Base-by-base conservation (phyloP, 2,329 filamentous ascomycete genomes). In the Colletotrichum sublineola region DNA sequence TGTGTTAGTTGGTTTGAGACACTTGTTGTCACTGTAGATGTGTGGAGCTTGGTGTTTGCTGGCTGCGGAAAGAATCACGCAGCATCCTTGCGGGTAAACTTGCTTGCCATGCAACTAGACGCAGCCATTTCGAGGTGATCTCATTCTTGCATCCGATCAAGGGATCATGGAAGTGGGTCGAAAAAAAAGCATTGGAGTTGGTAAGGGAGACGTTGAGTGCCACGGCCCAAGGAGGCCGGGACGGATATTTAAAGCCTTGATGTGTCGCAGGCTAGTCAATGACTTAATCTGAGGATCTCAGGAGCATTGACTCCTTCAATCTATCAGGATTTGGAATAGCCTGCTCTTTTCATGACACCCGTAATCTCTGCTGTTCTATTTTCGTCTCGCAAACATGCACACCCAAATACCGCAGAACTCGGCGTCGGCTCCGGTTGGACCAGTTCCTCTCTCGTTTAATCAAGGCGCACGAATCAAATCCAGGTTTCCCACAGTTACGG, bases 81-180 rank as follows among this genome's bases (percentile, higher is more conserved):
- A 24, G 31, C 24, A 63, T 52, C 61, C 46, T n/a, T 31, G 12
- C 20, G 38, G 33, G n/a, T 36, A 55, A 40, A 67, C 61, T 50
- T 62, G 67, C 40, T 62, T 44, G 57, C 57, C 66, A 73, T 73
- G 70, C 60, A 65, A 73, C 70, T 73, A 60, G 61, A 70, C 55
- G 56, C 66, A 55, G 66, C 20, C 33, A 46, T 56, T 40, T 24
- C 57, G 61, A 58, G 60, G 60, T 56, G 55, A 57, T 69, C 62
- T 38, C 31, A 24, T 42, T 61, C 53, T 46, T 38, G 44, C 67
- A n/a, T 69, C 61, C 38, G 24, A 33, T 70, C 67, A 31, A 70
- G 60, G 40, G 24, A 33, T 70, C 67, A 31, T 65, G 60, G 40
- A 50, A 42, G 60, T 36, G 55, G 31, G 65, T 29, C 36, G 24